Evolutionary conservation across 140 eudicot genomes (phyloP).

Genomic region (Flaveria floridana): DNA sequence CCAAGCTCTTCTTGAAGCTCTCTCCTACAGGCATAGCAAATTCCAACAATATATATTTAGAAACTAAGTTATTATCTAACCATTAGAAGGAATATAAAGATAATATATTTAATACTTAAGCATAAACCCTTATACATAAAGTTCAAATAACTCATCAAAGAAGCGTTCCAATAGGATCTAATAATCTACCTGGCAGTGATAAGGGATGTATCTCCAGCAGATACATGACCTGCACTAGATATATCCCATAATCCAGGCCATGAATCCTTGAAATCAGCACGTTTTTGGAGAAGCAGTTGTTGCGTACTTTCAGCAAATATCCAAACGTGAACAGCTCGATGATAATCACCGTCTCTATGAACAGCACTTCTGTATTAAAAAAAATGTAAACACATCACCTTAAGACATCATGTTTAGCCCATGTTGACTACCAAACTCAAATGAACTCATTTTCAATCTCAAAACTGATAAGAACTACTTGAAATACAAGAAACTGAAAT

Average conservation of each 20-base stretch:
- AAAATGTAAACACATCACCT: constrained; percentile 1
- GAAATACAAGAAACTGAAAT: neutral
- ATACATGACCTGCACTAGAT: constrained; percentile 94
- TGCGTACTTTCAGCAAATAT: constrained; percentile 83
- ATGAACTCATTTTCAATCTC: constrained; percentile 4
- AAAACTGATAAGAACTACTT: neutral
- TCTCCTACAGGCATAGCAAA: constrained; percentile 56
- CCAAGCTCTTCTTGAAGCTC: constrained; percentile 99
- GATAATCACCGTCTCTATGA: constrained; percentile 93
- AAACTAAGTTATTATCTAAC: constrained; percentile 5
- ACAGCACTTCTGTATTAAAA: constrained; percentile 59
- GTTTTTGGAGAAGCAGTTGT: constrained; percentile 69
- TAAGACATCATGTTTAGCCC: neutral
- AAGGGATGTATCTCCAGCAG: constrained; percentile 92
- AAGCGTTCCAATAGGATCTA: neutral
- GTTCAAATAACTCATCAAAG: neutral
- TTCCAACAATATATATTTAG: neutral
- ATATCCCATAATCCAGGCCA: constrained; percentile 96
- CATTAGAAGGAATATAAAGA: neutral
- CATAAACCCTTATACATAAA: constrained; percentile 10
- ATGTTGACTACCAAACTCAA: constrained; percentile 3
- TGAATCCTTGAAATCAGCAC: constrained; percentile 85
- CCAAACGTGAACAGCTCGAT: constrained; percentile 95
- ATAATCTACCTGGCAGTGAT: constrained; percentile 65
- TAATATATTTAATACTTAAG: neutral